Conservation (phyloP, 2,329 filamentous ascomycete species). For the Mycosphaerella sp. region DNA sequence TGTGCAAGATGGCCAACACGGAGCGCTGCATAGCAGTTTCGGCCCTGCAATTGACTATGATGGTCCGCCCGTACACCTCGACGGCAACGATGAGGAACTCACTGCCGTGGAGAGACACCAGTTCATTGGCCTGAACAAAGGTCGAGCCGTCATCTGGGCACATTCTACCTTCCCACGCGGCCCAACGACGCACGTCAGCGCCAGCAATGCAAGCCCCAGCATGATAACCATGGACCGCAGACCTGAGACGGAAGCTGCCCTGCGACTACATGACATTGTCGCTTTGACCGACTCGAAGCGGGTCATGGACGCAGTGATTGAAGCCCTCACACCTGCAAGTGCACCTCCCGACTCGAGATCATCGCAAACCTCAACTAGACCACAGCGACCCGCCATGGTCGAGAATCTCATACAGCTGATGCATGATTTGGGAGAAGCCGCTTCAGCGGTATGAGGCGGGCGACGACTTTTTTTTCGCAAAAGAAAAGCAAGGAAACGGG, state of each 20-base stretch:
- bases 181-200: slow-evolving; percentile 5
- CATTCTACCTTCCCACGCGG: slow-evolving; percentile 13
- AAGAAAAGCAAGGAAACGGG: no score
- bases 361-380: neutral
- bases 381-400: slow-evolving; percentile 21
- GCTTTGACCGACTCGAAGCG: slow-evolving; percentile 15
- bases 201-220: slow-evolving; percentile 6
- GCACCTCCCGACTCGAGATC: slow-evolving; percentile 11
- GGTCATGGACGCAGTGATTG: slow-evolving; percentile 21
- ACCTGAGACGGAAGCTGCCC: slow-evolving; percentile 10
- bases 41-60: slow-evolving; percentile 15
- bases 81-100: slow-evolving; percentile 19
- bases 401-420: slow-evolving; percentile 22
- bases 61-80: slow-evolving; percentile 16
- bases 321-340: slow-evolving; percentile 19
- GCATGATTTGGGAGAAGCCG: slow-evolving; percentile 20
- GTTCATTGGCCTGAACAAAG: slow-evolving; percentile 21
- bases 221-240: slow-evolving; percentile 10
- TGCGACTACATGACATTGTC: slow-evolving; percentile 12
- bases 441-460: slow-evolving; percentile 13
- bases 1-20: neutral
- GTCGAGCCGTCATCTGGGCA: slow-evolving; percentile 18
- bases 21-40: neutral
- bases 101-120: slow-evolving; percentile 17
- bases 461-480: no score